Evolutionary conservation across 805 yeast species (phyloP), one percentile per base, ranked within the genome.

Genomic region (Metschnikowia orientalis): DNA sequence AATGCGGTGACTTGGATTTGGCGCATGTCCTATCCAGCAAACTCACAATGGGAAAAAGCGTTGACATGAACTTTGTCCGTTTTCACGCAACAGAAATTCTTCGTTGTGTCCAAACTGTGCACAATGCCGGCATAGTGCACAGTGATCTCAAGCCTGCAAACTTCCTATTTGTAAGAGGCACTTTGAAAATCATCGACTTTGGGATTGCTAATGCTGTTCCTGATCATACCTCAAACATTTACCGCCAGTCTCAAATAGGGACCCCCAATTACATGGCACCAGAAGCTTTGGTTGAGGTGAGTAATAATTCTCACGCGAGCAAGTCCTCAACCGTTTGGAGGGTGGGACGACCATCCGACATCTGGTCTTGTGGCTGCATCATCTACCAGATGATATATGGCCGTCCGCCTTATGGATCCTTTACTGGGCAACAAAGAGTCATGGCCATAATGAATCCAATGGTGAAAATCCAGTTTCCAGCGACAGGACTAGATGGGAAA

Each of bases 261-360:
- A 90, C 98, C 0, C 95, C 96, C 2, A 87, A 84, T 54, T 92
- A 90, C 56, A 92, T 90, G 97, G 96, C 98, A 0, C 98, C 98
- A 0, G 98, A 90, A 57, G 85, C 97, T 0, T 61, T 90, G 38
- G 69, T 81, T 27, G 94, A 82, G 56, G 32, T 20, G 8, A 22
- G 26, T 10, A 26, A 26, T 13, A 26, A 26, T 6, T 15, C 32
- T 15, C 17, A 20, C 17, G 75, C 61, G 18, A 66, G 56, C 32
- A 64, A 59, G 19, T 28, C 47, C 3, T 18, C 41, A 3, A 36
- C 38, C 6, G 59, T 75, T 22, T 62, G 81, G 90, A 84, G 77
- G 56, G 95, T 89, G 8, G 97, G 97, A 1, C 81, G 80, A 48
- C 95, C 97, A 0, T 83, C 97, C 2, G 98, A 92, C 61, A 79